These are phyloP conservation scores for Venturia asperata DNA, from an alignment of 2,329 filamentous ascomycete genomes.

Conservation along the genomic window DNA sequence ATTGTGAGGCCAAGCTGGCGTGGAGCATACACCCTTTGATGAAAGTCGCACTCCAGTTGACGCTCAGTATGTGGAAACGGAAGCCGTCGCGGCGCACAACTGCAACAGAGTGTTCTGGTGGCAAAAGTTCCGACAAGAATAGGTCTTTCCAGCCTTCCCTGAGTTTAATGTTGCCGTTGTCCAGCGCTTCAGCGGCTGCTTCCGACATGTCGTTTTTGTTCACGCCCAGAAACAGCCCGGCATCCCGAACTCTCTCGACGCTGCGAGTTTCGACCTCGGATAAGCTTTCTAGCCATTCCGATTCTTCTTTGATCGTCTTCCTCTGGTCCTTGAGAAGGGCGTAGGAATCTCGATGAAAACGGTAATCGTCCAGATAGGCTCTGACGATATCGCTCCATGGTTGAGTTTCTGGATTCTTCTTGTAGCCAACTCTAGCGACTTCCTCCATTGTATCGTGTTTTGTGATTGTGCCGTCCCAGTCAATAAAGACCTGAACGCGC, in stretches of 20 bases:
- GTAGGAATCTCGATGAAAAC: conserved; percentile 28
- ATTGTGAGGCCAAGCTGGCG: not conserved
- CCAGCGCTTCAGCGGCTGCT: conserved; percentile 27
- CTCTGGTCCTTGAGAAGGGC: conserved; percentile 27
- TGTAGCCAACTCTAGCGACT: conserved; percentile 34
- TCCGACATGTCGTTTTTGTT: conserved; percentile 27
- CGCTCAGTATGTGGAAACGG: conserved; percentile 22
- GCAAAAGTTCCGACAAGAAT: conserved; percentile 21
- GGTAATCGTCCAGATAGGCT: conserved; percentile 38
- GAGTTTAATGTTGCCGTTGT: conserved; percentile 29
- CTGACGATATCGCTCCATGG: conserved; percentile 34
- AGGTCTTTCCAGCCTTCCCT: conserved; percentile 33
- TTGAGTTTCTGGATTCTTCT: conserved; percentile 19
- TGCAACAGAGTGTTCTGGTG: conserved; percentile 21
- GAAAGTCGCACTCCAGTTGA: conserved; percentile 42
- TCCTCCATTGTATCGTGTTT: conserved; percentile 39
- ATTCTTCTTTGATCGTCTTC: conserved; percentile 31
- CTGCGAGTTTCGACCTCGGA: conserved; percentile 36
- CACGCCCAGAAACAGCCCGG: conserved; percentile 36
- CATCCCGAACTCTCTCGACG: conserved; percentile 33
- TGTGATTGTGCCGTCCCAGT: conserved; percentile 45
- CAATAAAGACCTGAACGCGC: conserved; percentile 34
- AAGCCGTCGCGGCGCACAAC: not conserved
- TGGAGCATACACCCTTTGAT: conserved; percentile 26
- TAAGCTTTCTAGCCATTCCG: conserved; percentile 32